These are phyloP conservation scores for Mycena vulgaris DNA, from an alignment of 768 basidiomycete species.

Conservation along the genomic window DNA sequence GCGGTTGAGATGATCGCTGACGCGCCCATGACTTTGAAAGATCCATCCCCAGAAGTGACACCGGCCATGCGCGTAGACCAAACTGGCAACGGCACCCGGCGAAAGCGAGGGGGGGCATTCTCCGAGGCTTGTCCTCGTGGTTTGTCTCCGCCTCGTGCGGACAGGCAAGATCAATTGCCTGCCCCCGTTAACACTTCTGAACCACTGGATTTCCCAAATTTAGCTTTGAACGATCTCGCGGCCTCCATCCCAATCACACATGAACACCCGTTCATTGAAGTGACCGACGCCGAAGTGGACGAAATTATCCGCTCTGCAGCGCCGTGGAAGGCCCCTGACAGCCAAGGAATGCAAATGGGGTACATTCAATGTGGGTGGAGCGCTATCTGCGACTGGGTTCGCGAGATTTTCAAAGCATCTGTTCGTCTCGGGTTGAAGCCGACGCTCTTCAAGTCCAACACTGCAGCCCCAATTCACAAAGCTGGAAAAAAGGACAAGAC, in stretches of 20 bases:
- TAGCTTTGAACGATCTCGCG: no score
- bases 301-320: neutral
- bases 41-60: neutral
- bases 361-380: neutral
- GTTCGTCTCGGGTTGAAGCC: neutral
- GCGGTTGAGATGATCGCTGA: neutral
- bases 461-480: no score
- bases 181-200: slow-evolving; percentile 4
- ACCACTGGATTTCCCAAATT: neutral
- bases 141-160: slow-evolving; percentile 4
- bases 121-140: neutral
- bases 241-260: neutral
- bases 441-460: no score
- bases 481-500: no score
- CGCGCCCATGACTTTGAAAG: no score
- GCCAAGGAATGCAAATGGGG: slow-evolving; percentile 6
- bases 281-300: no score
- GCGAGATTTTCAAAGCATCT: neutral
- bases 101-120: slow-evolving; percentile 2
- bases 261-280: neutral
- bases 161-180: slow-evolving; percentile 19
- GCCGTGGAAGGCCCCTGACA: neutral
- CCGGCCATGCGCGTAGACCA: neutral
- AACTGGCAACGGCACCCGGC: slow-evolving; percentile 2
- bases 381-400: neutral